Conservation (phyloP, 2,329 filamentous ascomycete genomes). For the Trichoderma cornu-damae region DNA sequence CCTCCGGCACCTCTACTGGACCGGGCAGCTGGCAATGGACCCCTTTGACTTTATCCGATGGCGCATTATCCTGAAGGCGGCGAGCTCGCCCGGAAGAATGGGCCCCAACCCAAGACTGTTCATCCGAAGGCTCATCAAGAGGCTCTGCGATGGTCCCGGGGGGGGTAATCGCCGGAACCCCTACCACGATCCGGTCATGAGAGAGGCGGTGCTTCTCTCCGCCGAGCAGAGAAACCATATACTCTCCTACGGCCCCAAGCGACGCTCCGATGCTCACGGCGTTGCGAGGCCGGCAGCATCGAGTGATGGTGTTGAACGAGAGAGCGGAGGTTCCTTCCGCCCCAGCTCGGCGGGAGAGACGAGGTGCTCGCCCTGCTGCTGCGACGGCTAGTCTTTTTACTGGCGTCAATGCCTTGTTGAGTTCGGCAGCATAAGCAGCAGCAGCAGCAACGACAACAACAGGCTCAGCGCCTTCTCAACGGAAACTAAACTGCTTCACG, state of each 20-base stretch:
- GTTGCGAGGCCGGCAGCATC: too few relatives aligned
- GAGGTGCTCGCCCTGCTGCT: not conserved
- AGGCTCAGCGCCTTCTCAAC: not conserved
- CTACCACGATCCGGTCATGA: slow-evolving; percentile 29
- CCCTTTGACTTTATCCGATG: slow-evolving; percentile 37
- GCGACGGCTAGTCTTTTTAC: slow-evolving; percentile 18
- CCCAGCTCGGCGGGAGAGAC: not conserved
- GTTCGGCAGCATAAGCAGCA: slow-evolving; percentile 16
- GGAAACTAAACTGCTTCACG: not conserved
- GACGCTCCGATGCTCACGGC: too few relatives aligned
- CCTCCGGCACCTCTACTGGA: slow-evolving; percentile 25
- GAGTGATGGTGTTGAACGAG: not conserved
- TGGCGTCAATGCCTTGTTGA: slow-evolving; percentile 29
- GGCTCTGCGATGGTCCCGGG: slow-evolving; percentile 19
- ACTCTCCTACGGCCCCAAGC: not conserved
- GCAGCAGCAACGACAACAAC: not conserved
- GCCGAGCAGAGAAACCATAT: slow-evolving; percentile 24
- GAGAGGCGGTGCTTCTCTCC: slow-evolving; percentile 28
- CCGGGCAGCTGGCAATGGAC: slow-evolving; percentile 32
- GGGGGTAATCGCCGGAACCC: not conserved
- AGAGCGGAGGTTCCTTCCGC: not conserved
- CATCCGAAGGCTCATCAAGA: slow-evolving; percentile 21
- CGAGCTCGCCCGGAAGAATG: not conserved
- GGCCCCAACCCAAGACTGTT: slow-evolving; percentile 17
- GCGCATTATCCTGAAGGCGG: slow-evolving; percentile 26